Conservation (phyloP, 2,329 filamentous ascomycete species). For the Ophiostoma piceae region DNA sequence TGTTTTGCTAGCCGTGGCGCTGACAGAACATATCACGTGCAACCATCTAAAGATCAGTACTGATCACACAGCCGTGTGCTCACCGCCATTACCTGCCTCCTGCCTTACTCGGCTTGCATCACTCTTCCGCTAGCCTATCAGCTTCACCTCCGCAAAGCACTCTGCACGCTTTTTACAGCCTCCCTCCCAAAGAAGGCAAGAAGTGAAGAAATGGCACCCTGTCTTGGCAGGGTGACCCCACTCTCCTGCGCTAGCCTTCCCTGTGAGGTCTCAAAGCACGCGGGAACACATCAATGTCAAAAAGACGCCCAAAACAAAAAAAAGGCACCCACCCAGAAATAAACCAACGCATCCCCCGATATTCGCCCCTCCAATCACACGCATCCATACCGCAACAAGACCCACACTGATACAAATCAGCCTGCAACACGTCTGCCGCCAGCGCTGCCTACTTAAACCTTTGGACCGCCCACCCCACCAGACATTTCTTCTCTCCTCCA, state of each 20-base stretch:
- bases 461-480: conserved; percentile 40
- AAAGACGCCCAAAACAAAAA: conserved; percentile 8
- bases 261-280: not conserved
- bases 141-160: not conserved
- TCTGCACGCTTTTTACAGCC: not conserved
- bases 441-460: conserved; percentile 37
- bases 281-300: not conserved
- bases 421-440: conserved; percentile 32
- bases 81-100: conserved; percentile 4
- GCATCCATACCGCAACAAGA: not conserved
- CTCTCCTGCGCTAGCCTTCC: conserved; percentile 4
- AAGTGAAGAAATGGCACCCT: conserved; percentile 10
- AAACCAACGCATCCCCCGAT: conserved; percentile 14
- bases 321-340: conserved; percentile 16
- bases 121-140: conserved; percentile 1
- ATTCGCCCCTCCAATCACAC: conserved; percentile 14
- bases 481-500: conserved; percentile 36
- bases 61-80: not conserved
- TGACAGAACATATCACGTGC: not conserved
- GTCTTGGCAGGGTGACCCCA: not conserved
- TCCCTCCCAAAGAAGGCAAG: not conserved
- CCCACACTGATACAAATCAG: conserved; percentile 33
- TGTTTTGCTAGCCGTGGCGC: not conserved
- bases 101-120: not conserved
- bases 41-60: not conserved